Evolutionary conservation across 2,329 filamentous ascomycete species (phyloP), one percentile per base, ranked within the genome.

Genomic region (Daldinia eschscholtzii): DNA sequence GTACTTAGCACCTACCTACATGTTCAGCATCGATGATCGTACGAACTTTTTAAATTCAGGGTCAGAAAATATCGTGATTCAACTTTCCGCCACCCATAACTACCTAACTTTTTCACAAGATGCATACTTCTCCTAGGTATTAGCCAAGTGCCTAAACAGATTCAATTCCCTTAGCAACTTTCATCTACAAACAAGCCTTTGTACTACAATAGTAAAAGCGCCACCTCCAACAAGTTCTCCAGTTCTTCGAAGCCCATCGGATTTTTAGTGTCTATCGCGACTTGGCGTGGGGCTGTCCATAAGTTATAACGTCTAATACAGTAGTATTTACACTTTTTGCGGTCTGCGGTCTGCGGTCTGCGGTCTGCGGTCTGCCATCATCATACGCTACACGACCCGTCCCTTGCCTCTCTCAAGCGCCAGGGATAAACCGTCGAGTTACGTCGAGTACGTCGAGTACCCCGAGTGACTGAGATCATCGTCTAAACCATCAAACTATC

Each of bases 381-480:
- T 33, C 30, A 23, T 23, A 23, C 20, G 20, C 20, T 35, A 63
- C 61, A 64, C 62, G 55, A 61, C 28, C 30, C 52, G 20, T 56
- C 64, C 57, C 57, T 64, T 67, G 67, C 50, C 30, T 57, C 33
- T 20, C 50, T 44, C 15, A 15, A 58, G 30, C 57, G 41, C 30
- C 62, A 65, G 59, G 68, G 68, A 68, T 68, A 63, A 50, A 30
- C 42, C 28, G 15, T 33, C 46, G 42, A 44, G 5, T 33, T 33
- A 6, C 30, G 30, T 33, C 9, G 20, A 23, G 20, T 23, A 23
- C 20, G 20, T 23, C 20, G 20, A 26, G 6, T 9, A 33, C 33
- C 57, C 50, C 46, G 37, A 55, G 20, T 35, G 30, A 69, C 67
- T 67, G 52, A 64, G 65, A 70, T 70, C 65, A 61, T 57, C 63